Conservation (phyloP, 495 filamentous ascomycete genomes). For the Massariosphaeria phaeospora region DNA sequence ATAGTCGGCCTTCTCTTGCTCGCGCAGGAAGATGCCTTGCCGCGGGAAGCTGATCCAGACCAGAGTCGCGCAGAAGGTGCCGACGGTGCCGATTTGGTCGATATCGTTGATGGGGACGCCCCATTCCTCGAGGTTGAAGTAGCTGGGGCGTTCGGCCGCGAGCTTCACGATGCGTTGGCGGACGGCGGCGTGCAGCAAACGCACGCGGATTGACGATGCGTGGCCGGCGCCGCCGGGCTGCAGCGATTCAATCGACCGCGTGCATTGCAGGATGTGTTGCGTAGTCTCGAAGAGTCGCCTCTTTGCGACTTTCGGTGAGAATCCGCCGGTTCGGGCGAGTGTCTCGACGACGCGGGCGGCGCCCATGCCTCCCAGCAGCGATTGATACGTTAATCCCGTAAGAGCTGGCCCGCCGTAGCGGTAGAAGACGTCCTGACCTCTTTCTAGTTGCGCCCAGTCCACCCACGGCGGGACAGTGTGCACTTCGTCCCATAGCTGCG, state of each 20-base stretch:
- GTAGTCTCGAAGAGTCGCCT: conserved; percentile 69
- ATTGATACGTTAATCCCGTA: conserved; percentile 60
- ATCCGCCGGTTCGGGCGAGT: conserved; percentile 71
- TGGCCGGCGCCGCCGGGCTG: conserved; percentile 64
- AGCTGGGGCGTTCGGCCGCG: conserved; percentile 49
- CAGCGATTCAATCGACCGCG: conserved; percentile 58
- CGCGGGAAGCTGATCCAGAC: conserved; percentile 66
- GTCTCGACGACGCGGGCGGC: conserved; percentile 64
- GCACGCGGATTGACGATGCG: conserved; percentile 64
- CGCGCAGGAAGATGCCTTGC: conserved; percentile 61
- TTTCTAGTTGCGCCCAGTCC: conserved; percentile 70
- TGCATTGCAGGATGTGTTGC: conserved; percentile 71
- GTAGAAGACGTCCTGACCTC: conserved; percentile 56
- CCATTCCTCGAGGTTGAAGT: conserved; percentile 56
- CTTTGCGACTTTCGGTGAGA: conserved; percentile 62
- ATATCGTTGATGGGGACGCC: conserved; percentile 73
- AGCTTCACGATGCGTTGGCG: conserved; percentile 61
- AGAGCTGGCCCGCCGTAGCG: conserved; percentile 64
- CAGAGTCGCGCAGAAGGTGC: conserved; percentile 60
- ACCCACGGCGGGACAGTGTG: conserved; percentile 74
- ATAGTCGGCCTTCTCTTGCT: conserved; percentile 64
- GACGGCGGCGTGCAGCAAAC: conserved; percentile 68
- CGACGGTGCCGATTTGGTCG: conserved; percentile 66
- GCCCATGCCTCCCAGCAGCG: conserved; percentile 57
- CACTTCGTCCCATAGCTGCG: conserved; percentile 61